These are phyloP conservation scores for Pelargonium cotyledonis DNA, from an alignment of 441 rosid species.

Conservation along the genomic window DNA sequence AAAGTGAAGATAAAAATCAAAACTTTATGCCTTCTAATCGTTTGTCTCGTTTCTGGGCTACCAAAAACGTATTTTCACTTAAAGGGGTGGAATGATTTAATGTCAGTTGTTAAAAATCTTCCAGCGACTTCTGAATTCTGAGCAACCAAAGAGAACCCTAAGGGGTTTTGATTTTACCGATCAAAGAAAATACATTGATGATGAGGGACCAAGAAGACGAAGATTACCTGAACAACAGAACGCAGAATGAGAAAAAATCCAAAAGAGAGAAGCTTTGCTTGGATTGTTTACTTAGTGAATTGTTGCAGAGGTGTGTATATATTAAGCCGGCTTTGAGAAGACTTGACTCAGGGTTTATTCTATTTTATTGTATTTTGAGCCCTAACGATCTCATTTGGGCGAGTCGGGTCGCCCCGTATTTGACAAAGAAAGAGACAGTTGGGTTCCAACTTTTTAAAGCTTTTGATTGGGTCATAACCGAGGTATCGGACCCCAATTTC, in stretches of 20 bases:
- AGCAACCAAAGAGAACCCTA: constrained; percentile 1
- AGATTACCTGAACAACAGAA: constrained; percentile 9
- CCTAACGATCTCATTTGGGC: not conserved
- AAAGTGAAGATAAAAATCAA: not conserved
- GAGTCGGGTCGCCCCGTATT: not conserved
- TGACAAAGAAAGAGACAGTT: not conserved
- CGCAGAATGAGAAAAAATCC: not conserved
- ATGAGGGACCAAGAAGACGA: not conserved
- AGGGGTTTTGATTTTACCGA: not conserved
- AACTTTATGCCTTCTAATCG: not conserved
- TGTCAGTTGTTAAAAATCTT: not conserved
- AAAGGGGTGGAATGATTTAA: not conserved
- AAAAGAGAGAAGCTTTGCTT: not conserved
- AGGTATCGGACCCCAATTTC: no score
- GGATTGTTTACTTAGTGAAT: not conserved
- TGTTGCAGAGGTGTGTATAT: not conserved
- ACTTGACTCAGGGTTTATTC: constrained; percentile 4
- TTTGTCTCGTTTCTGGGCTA: not conserved
- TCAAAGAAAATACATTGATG: not conserved
- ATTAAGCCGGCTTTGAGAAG: not conserved
- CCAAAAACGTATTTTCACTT: not conserved
- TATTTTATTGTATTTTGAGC: not conserved
- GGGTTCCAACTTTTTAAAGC: not conserved
- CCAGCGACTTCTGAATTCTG: not conserved
- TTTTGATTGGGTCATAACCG: no score